Evolutionary conservation across 2,329 filamentous ascomycete genomes (phyloP), one percentile per base, ranked within the genome.

Genomic region (Penicillium vulpinum): DNA sequence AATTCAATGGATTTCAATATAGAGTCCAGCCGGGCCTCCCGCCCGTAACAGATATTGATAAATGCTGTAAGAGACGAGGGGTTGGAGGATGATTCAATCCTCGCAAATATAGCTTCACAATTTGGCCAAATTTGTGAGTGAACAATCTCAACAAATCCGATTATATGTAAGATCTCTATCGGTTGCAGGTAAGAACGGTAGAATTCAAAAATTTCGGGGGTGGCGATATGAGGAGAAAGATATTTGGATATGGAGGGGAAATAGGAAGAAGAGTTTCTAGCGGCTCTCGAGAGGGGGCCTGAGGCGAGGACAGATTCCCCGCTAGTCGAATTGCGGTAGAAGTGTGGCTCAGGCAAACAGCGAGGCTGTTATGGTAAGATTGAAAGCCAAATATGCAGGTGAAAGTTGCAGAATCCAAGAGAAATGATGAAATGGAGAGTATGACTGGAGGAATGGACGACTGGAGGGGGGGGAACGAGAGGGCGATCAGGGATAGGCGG

Each of bases 1-100:
- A 41, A 35, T 39, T 38, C 38, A 51, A 51, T 51, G 22, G 46
- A 47, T 28, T 50, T 38, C 39, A 45, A 52, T 33, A 44, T 21
- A 47, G 46, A 57, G 50, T 51, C 54, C 43, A 61, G 61, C 57
- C 67, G 71, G 72, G 72, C 72, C 66, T 71, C 64, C 64, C 66
- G 71, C 70, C 73, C 70, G 68, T 67, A 68, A 58, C 59, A 59
- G 54, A 62, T 64, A 59, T 59, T 56, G 62, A 62, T 56, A 33
- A 44, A 56, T 57, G 41, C 21, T 38, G 41, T 51, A n/a, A 18
- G 46, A 52, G 46, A 52, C 54, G 51, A 53, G 41, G 50, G 28
- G n/a, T 49, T 39, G 53, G 26, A 50, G 36, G 13, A 35, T 26
- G 28, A 31, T 36, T 36, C 40, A 36, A 45, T 46, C 24, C 16